Evolutionary conservation across 306 rosid genomes (phyloP), one percentile per base, ranked within the genome.

Genomic region (Psophocarpus tetragonolobus): DNA sequence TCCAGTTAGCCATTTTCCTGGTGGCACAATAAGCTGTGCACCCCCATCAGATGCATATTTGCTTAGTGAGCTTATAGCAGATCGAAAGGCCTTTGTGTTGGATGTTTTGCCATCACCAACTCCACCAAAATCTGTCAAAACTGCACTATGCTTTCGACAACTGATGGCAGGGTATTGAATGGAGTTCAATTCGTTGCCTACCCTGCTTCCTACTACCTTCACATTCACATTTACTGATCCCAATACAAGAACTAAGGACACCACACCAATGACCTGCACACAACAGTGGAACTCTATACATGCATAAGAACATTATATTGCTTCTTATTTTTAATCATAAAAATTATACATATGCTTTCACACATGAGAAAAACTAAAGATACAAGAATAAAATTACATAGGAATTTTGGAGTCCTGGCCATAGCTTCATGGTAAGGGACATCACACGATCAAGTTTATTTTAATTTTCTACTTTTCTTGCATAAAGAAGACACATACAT

Each of bases 1-100:
- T 1, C 97, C 98, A 0, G 97, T 93, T 1, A 91, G 33, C 97
- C 98, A 93, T 82, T 75, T 91, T 0, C 97, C 98, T 0, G 93
- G 84, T 3, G 98, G 97, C 9, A 93, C 96, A 13, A 85, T 42
- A 4, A 91, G 90, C 48, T 21, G 45, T 1, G 92, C 86, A 21
- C 97, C 98, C 1, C 97, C 96, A 18, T 90, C 92, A 1, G 82
- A n/a, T 20, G 88, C 89, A 45, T 9, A 7, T 1, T 68, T 13
- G 76, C 88, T 85, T 0, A 93, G 91, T 21, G 83, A 47, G 8
- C 71, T 77, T 11, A 93, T 79, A 6, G 98, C 93, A 14, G 45
- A 23, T 8, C 73, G 69, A 54, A 93, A 93, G 38, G 85, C 96
- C 36, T 83, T 77, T 0, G 98, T 93, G 74, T 93, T 93, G 1